These are phyloP conservation scores for Tubosaeta brunneosetosa DNA, from an alignment of 768 basidiomycete species.

Conservation along the genomic window DNA sequence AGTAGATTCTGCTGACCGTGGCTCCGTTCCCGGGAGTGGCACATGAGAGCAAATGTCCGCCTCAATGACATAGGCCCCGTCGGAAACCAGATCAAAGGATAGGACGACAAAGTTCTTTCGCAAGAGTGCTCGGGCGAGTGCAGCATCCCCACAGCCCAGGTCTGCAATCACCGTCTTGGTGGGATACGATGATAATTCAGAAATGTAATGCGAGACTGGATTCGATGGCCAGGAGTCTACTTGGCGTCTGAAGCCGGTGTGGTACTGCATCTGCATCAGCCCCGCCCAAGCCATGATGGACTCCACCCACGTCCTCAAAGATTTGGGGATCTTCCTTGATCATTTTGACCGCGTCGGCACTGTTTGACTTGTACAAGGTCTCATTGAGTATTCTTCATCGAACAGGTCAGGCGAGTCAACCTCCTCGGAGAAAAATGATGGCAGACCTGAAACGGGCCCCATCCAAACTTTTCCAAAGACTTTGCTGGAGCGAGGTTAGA, in stretches of 20 bases:
- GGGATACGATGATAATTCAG: constrained; percentile 59
- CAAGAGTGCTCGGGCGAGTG: constrained; percentile 69
- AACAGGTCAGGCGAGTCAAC: constrained; percentile 6
- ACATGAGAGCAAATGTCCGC: constrained; percentile 82
- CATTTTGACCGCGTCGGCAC: constrained; percentile 67
- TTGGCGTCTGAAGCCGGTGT: constrained; percentile 86
- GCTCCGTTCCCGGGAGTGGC: constrained; percentile 81
- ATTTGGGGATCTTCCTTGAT: constrained; percentile 79
- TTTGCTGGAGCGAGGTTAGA: constrained; percentile 70
- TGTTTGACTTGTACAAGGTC: constrained; percentile 82
- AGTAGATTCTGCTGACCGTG: constrained; percentile 33
- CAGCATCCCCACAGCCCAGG: constrained; percentile 93
- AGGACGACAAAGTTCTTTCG: constrained; percentile 65
- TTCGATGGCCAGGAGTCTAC: constrained; percentile 93
- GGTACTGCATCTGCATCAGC: constrained; percentile 61
- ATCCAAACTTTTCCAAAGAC: constrained; percentile 74
- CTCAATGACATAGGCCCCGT: constrained; percentile 71
- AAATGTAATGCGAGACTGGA: constrained; percentile 81
- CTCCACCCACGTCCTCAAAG: constrained; percentile 68
- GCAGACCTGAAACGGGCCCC: constrained; percentile 82
- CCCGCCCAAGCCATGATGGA: constrained; percentile 2
- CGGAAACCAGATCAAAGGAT: constrained; percentile 79
- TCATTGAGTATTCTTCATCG: constrained; percentile 80
- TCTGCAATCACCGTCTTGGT: constrained; percentile 76
- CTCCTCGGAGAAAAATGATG: neutral